A percentile compares a stretch with the other conserved stretches of the same genome.
Evolutionary conservation across 306 rosid species (phyloP).

Genomic region (Hylodesmum podocarpum): DNA sequence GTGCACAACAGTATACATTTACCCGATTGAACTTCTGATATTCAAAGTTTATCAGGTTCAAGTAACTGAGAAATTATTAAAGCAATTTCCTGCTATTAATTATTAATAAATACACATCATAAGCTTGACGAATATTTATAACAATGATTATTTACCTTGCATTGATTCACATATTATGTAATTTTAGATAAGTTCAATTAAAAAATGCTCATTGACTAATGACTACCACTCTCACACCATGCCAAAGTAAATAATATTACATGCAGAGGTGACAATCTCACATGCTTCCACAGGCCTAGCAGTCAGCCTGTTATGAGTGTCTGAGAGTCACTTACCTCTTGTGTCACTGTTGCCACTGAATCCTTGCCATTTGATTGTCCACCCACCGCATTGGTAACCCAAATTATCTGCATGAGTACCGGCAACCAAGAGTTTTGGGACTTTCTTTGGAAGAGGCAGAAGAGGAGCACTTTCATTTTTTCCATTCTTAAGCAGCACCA

Average conservation of each 20-base stretch:
- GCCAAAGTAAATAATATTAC: neutral
- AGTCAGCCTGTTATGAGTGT: conserved; percentile 6
- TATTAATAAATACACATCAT: neutral
- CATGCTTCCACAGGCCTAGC: neutral
- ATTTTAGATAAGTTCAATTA: neutral
- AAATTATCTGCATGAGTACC: conserved; percentile 94
- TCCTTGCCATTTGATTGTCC: conserved; percentile 98
- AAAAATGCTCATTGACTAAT: neutral
- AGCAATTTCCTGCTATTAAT: neutral
- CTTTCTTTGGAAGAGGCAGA: conserved; percentile 82
- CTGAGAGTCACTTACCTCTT: conserved; percentile 55
- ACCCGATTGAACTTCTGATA: neutral
- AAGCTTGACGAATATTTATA: neutral
- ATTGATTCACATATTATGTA: neutral
- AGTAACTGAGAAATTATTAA: neutral
- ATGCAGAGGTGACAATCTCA: neutral
- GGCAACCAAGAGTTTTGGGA: conserved; percentile 65
- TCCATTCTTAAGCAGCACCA: conserved; percentile 90
- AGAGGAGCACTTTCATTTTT: conserved; percentile 62
- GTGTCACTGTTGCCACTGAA: conserved; percentile 76
- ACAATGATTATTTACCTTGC: neutral
- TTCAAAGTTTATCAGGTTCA: neutral
- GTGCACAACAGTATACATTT: neutral
- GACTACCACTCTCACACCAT: neutral
- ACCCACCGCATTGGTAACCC: conserved; percentile 98